Percentiles rank a stretch among this genome's conserved stretches.
These are phyloP conservation scores for Trypanosoma caninum DNA, from an alignment of 208 protist genomes.

Conservation along the genomic window DNA sequence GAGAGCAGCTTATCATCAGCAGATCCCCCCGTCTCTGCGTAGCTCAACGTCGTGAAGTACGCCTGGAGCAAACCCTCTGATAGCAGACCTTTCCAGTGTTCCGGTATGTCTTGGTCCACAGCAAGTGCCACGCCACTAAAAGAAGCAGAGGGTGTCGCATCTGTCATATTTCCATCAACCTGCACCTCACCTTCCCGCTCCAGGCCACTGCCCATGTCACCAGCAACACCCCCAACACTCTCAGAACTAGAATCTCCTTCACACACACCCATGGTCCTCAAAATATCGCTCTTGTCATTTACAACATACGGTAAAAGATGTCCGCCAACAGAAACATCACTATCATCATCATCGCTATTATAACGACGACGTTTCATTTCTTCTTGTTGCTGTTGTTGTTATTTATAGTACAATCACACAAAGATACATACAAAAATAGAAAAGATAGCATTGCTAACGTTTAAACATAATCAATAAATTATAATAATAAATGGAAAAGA, in stretches of 20 bases:
- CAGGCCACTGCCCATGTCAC: background rate
- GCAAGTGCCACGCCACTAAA: slow-evolving; percentile 7
- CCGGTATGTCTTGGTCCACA: slow-evolving; percentile 44
- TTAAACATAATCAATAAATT: slow-evolving; percentile 11
- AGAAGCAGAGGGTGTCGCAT: background rate
- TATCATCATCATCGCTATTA: slow-evolving; percentile 82
- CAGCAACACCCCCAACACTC: background rate
- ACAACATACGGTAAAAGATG: slow-evolving; percentile 37
- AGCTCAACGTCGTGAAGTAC: slow-evolving; percentile 45
- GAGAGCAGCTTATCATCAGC: slow-evolving; percentile 62
- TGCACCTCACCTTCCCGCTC: background rate
- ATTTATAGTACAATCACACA: background rate
- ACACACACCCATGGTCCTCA: slow-evolving; percentile 33
- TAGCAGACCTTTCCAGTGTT: slow-evolving; percentile 51
- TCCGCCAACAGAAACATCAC: slow-evolving; percentile 18
- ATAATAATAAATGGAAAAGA: background rate
- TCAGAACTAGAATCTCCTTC: slow-evolving; percentile 14
- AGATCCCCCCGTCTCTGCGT: slow-evolving; percentile 23
- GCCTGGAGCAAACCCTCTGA: slow-evolving; percentile 49
- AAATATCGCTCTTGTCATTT: slow-evolving; percentile 19
- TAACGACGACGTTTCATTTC: slow-evolving; percentile 60
- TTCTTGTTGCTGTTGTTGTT: no score
- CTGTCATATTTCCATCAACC: background rate
- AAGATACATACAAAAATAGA: background rate
- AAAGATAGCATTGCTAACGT: background rate